Conservation (phyloP, 2,329 filamentous ascomycete species). For the Blastomyces parvus region DNA sequence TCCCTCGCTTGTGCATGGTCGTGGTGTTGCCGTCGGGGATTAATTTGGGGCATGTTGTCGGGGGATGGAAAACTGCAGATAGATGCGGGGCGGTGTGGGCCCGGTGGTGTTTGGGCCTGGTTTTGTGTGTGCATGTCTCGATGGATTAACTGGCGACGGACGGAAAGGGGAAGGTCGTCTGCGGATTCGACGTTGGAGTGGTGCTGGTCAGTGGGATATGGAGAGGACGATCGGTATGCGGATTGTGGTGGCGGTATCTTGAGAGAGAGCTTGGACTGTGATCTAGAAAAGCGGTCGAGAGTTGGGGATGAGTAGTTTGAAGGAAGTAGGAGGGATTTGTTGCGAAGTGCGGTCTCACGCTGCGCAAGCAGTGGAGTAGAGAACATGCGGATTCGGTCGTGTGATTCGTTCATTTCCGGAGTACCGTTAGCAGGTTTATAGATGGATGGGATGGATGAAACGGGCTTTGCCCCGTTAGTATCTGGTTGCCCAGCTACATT, state of each 20-base stretch:
- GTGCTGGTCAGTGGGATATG: neutral
- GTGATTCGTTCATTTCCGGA: neutral
- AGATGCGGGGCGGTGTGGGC: neutral
- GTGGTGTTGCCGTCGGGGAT: neutral
- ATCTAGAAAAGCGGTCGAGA: neutral
- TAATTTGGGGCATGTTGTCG: neutral
- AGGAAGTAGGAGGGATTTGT: constrained; percentile 14
- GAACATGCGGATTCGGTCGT: neutral
- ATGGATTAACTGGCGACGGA: constrained; percentile 54
- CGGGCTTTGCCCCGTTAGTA: neutral
- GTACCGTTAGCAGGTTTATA: neutral
- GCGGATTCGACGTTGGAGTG: neutral
- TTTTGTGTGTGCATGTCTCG: constrained; percentile 32
- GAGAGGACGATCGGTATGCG: neutral
- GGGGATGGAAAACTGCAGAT: neutral
- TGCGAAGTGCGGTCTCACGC: constrained; percentile 44
- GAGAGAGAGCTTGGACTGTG: neutral
- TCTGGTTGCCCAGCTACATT: neutral
- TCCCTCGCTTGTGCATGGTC: neutral
- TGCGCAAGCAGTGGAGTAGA: constrained; percentile 42
- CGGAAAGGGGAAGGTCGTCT: constrained; percentile 63
- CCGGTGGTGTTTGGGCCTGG: neutral
- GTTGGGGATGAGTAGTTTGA: neutral
- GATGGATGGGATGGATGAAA: neutral
- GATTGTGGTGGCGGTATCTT: neutral